These are phyloP conservation scores for Trichoderma hamatum DNA, from an alignment of 2,329 filamentous ascomycete species.

Conservation along the genomic window DNA sequence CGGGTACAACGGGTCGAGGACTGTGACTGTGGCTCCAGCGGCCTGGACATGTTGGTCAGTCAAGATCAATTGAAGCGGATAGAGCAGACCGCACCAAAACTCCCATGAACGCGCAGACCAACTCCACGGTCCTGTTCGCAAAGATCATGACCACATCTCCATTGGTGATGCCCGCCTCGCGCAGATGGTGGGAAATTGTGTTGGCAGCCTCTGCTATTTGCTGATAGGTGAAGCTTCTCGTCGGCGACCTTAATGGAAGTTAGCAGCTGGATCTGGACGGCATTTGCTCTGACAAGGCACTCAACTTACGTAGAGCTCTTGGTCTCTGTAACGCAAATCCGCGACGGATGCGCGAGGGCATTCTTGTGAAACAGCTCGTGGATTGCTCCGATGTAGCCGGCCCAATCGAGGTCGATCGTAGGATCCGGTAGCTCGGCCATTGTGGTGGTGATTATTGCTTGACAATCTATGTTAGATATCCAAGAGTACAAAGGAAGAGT, in stretches of 20 bases:
- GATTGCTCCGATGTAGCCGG: constrained; percentile 61
- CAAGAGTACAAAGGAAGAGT: too few relatives aligned
- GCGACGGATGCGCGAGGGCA: constrained; percentile 58
- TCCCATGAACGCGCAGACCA: constrained; percentile 76
- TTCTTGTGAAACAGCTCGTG: constrained; percentile 70
- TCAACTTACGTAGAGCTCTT: too few relatives aligned
- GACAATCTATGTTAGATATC: too few relatives aligned
- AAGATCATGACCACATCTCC: constrained; percentile 95
- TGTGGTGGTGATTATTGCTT: too few relatives aligned
- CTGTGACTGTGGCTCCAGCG: constrained; percentile 64
- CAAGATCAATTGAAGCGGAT: too few relatives aligned
- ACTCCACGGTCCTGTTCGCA: constrained; percentile 73
- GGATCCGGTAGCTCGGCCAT: constrained; percentile 69
- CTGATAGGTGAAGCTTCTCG: constrained; percentile 75
- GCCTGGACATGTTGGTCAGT: too few relatives aligned
- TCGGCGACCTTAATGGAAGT: constrained; percentile 51
- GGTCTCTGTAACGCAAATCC: too few relatives aligned
- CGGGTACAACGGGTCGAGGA: constrained; percentile 67
- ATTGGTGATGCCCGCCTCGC: constrained; percentile 69
- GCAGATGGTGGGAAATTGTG: constrained; percentile 75
- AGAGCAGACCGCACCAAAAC: too few relatives aligned
- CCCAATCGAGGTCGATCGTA: constrained; percentile 68
- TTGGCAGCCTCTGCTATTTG: constrained; percentile 88
- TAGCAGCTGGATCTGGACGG: too few relatives aligned
- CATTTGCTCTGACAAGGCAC: too few relatives aligned